These are phyloP conservation scores for Sphaerulina vaccinii DNA, from an alignment of 2,329 filamentous ascomycete genomes.

Conservation along the genomic window DNA sequence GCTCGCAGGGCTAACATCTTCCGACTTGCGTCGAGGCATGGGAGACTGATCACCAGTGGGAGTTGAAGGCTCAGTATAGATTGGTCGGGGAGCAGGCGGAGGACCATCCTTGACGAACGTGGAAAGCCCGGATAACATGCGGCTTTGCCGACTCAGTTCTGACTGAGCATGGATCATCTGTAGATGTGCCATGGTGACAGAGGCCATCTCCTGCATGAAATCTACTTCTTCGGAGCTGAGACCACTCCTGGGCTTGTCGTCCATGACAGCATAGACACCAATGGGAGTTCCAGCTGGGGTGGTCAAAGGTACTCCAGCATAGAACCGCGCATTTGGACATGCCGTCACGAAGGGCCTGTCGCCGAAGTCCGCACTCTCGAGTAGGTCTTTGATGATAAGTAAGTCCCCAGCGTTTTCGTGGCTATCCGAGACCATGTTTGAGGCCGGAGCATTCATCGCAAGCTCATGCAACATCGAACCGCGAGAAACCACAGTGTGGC, in stretches of 20 bases:
- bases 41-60: neutral
- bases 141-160: slow-evolving; percentile 53
- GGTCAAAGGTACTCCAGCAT: slow-evolving; percentile 60
- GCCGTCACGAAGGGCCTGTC: slow-evolving; percentile 27
- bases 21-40: neutral
- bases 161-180: slow-evolving; percentile 54
- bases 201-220: slow-evolving; percentile 57
- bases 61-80: neutral
- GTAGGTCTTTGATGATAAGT: slow-evolving; percentile 29
- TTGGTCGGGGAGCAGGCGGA: slow-evolving; percentile 4
- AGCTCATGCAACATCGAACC: slow-evolving; percentile 29
- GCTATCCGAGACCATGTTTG: slow-evolving; percentile 20
- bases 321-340: slow-evolving; percentile 43
- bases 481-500: slow-evolving; percentile 27
- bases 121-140: slow-evolving; percentile 54
- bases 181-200: slow-evolving; percentile 60
- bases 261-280: slow-evolving; percentile 59
- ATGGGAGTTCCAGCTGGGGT: slow-evolving; percentile 58
- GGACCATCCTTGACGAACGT: slow-evolving; percentile 40
- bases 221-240: slow-evolving; percentile 49
- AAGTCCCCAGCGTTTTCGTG: neutral
- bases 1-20: neutral
- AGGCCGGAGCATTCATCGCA: slow-evolving; percentile 21
- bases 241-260: slow-evolving; percentile 54
- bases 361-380: slow-evolving; percentile 24